These are phyloP conservation scores for Aspergillus biplanus DNA, from an alignment of 495 filamentous ascomycete genomes.

Conservation along the genomic window DNA sequence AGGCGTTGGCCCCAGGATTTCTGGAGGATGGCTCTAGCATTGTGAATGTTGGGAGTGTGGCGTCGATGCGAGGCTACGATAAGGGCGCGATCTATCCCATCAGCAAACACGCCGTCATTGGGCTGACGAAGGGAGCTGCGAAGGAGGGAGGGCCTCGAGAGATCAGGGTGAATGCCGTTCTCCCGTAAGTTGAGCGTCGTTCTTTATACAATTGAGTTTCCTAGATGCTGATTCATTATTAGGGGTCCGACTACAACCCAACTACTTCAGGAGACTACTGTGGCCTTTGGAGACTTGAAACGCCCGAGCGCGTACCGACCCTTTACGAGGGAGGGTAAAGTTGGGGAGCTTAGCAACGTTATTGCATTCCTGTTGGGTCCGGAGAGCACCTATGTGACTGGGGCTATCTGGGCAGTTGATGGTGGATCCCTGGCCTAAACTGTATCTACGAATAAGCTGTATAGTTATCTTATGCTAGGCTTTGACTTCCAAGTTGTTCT, in stretches of 20 bases:
- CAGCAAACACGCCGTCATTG: slow-evolving; percentile 30
- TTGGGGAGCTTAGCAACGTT: slow-evolving; percentile 29
- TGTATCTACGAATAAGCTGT: not conserved
- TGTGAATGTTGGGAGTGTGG: slow-evolving; percentile 24
- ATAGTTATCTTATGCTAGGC: not conserved
- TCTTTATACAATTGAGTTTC: slow-evolving; percentile 11
- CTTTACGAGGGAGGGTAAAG: slow-evolving; percentile 27
- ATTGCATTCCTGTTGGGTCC: slow-evolving; percentile 26
- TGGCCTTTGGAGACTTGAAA: slow-evolving; percentile 5
- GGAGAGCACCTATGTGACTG: slow-evolving; percentile 33
- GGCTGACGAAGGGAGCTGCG: slow-evolving; percentile 26
- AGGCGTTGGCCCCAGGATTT: slow-evolving; percentile 24
- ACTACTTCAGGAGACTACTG: slow-evolving; percentile 2
- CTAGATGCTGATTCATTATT: not conserved
- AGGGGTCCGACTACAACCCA: not conserved
- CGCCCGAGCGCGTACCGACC: slow-evolving; percentile 10
- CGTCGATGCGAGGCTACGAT: slow-evolving; percentile 9
- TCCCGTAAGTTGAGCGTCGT: slow-evolving; percentile 15
- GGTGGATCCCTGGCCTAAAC: slow-evolving; percentile 18
- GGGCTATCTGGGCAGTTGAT: slow-evolving; percentile 25
- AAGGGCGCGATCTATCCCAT: slow-evolving; percentile 23
- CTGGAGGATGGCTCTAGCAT: slow-evolving; percentile 30
- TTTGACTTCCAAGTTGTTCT: too few species aligned
- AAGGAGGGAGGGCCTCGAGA: slow-evolving; percentile 21
- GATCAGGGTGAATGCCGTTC: slow-evolving; percentile 15